These are phyloP conservation scores for Ophiosphaerella narmari DNA, from an alignment of 2,329 filamentous ascomycete genomes.

Conservation along the genomic window DNA sequence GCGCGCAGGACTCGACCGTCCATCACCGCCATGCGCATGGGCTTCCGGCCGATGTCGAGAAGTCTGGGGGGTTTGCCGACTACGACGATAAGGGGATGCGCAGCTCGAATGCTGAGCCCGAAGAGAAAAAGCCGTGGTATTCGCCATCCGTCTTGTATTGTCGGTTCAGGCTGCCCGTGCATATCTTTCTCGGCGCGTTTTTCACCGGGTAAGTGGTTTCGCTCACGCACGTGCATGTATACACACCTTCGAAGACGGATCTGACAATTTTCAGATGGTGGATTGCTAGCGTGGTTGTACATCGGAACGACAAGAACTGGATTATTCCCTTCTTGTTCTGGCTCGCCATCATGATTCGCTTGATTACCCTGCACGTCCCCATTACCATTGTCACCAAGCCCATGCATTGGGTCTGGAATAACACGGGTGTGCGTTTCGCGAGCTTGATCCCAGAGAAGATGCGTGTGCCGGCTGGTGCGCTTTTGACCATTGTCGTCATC, in stretches of 20 bases:
- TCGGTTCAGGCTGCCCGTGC: slow-evolving; percentile 50
- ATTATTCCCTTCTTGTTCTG: slow-evolving; percentile 82
- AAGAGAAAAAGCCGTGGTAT: slow-evolving; percentile 24
- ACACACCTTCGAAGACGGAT: neutral
- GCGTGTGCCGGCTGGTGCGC: slow-evolving; percentile 66
- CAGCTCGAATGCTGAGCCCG: slow-evolving; percentile 33
- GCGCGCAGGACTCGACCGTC: slow-evolving; percentile 46
- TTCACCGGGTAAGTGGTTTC: slow-evolving; percentile 56
- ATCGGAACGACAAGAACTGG: slow-evolving; percentile 77
- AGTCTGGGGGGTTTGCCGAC: slow-evolving; percentile 39
- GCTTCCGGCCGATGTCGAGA: slow-evolving; percentile 35
- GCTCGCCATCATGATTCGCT: slow-evolving; percentile 72
- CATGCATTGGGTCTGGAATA: slow-evolving; percentile 69
- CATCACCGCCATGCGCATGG: slow-evolving; percentile 33
- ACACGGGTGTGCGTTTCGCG: slow-evolving; percentile 64
- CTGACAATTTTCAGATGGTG: slow-evolving; percentile 63
- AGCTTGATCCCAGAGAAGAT: slow-evolving; percentile 68
- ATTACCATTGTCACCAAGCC: slow-evolving; percentile 68
- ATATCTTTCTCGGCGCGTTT: slow-evolving; percentile 51
- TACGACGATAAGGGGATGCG: slow-evolving; percentile 48
- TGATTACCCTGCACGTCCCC: slow-evolving; percentile 75
- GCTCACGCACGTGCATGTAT: too few relatives aligned
- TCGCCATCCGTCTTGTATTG: slow-evolving; percentile 27
- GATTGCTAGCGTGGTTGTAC: slow-evolving; percentile 74
- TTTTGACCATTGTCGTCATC: slow-evolving; percentile 70